Base-by-base conservation (phyloP, 352 stramenopile genomes). In the Phytophthora rubi region DNA sequence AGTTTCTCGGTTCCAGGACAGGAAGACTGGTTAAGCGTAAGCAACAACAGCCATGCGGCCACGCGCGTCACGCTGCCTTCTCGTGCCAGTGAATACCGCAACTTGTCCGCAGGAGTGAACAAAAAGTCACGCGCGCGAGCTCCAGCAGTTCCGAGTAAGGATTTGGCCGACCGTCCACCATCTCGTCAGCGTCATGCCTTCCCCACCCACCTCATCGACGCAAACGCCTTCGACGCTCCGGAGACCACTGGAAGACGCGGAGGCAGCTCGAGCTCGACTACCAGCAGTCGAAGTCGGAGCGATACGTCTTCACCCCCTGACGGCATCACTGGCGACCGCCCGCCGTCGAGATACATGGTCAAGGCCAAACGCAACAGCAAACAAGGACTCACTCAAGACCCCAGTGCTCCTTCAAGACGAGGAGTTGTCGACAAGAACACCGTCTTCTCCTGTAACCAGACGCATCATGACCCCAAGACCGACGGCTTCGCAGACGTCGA, bases 401-500 rank as follows among this genome's bases (percentile, higher is more conserved):
- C 6, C 0, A 70, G 60, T 5, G 63, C 73, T 23, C 65, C 68
- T 0, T 90, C 81, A 35, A 79, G 82, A 5, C 81, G 82, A 18
- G 80, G 72, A n/a, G 59, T 80, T 1, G 71, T 81, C 6, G 77
- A 76, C 35, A 73, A 70, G 26, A 73, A 35, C 33, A 52, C 26
- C 15, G 69, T 63, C 0, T 81, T 79, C 37, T 84, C 79, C 0
- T 79, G 79, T 30, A 91, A 88, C 48, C 81, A 91, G 48, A 53
- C 78, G 1, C 80, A 90, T 39, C 86, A 95, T 53, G 85, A 93
- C 53, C 88, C 88, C 0, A 92, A 86, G 56, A 92, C 76, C 0
- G 88, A 95, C 37, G 88, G 88, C 0, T 95, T 95, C 62, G 79
- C 88, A 0, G 85, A 91, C 1, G 83, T 95, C 0, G 88, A 95